Conservation (phyloP, 495 filamentous ascomycete genomes). For the Tuber microsphaerosporum region DNA sequence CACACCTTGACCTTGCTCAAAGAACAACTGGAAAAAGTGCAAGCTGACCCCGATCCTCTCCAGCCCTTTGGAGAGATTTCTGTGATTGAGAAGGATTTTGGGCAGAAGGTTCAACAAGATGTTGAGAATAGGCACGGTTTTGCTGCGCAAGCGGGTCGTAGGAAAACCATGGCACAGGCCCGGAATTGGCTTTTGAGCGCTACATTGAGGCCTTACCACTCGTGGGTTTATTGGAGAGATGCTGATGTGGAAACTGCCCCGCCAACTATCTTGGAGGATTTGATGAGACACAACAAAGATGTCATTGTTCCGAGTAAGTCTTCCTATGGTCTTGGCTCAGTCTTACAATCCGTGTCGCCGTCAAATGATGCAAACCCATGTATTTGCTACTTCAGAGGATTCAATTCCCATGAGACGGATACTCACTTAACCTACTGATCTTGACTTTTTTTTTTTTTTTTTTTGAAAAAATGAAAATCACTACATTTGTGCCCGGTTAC, state of each 20-base stretch:
- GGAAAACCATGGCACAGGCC: constrained; percentile 97
- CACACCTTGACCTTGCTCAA: constrained; percentile 70
- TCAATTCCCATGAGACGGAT: constrained; percentile 17
- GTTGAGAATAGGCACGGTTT: constrained; percentile 97
- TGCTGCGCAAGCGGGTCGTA: constrained; percentile 83
- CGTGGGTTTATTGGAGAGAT: constrained; percentile 99
- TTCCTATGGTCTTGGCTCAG: neutral
- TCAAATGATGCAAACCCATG: constrained; percentile 33
- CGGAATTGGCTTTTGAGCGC: constrained; percentile 96
- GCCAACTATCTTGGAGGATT: constrained; percentile 88
- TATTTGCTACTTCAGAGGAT: constrained; percentile 38
- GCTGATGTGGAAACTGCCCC: constrained; percentile 97
- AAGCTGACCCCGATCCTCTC: constrained; percentile 65
- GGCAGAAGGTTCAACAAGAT: constrained; percentile 95
- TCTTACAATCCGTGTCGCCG: neutral
- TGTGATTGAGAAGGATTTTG: constrained; percentile 98
- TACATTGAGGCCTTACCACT: constrained; percentile 86
- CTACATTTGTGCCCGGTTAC: neutral
- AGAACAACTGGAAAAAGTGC: constrained; percentile 68
- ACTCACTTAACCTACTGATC: constrained; percentile 18
- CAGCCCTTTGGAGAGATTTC: constrained; percentile 93
- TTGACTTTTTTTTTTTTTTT: constrained; percentile 10
- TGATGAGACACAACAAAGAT: constrained; percentile 99
- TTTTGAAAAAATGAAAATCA: neutral
- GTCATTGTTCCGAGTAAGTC: constrained; percentile 97